Percentiles rank a stretch among this genome's conserved stretches.
Conservation (phyloP, 495 filamentous ascomycete species). For the Neurospora discreta region DNA sequence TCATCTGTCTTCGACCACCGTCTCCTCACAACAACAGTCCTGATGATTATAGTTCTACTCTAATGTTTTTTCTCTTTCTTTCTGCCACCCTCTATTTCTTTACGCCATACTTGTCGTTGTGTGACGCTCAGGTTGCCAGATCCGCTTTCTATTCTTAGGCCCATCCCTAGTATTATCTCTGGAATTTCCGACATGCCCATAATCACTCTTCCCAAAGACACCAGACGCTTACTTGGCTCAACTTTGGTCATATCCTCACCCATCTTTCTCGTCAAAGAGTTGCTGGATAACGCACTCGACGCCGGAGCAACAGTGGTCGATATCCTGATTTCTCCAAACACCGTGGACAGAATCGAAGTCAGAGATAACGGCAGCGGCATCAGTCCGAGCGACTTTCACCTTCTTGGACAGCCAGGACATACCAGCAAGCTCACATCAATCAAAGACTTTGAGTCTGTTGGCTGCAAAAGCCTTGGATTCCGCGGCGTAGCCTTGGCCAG, state of each 20-base stretch:
- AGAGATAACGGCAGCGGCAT: conserved; percentile 89
- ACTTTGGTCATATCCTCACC: conserved; percentile 62
- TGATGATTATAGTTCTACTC: not conserved
- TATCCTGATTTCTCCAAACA: conserved; percentile 64
- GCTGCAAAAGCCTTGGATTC: conserved; percentile 69
- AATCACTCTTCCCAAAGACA: conserved; percentile 47
- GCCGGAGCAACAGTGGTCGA: conserved; percentile 62
- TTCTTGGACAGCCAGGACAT: conserved; percentile 57
- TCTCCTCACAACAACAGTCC: not conserved
- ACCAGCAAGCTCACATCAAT: conserved; percentile 79
- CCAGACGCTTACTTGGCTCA: conserved; percentile 59
- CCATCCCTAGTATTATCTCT: not conserved
- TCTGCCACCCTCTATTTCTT: not conserved
- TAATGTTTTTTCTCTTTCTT: not conserved
- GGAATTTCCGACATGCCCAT: conserved; percentile 19
- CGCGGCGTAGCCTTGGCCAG: conserved; percentile 81
- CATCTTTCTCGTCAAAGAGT: conserved; percentile 72
- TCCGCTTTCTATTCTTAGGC: not conserved
- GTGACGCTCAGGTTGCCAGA: not conserved
- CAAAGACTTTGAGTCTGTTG: conserved; percentile 56
- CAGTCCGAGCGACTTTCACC: conserved; percentile 51
- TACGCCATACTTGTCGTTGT: not conserved
- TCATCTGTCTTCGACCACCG: not conserved
- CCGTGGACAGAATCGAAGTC: conserved; percentile 74
- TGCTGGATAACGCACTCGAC: conserved; percentile 87